Evolutionary conservation across 768 basidiomycete genomes (phyloP).

Genomic region (Agrocybe praecox): DNA sequence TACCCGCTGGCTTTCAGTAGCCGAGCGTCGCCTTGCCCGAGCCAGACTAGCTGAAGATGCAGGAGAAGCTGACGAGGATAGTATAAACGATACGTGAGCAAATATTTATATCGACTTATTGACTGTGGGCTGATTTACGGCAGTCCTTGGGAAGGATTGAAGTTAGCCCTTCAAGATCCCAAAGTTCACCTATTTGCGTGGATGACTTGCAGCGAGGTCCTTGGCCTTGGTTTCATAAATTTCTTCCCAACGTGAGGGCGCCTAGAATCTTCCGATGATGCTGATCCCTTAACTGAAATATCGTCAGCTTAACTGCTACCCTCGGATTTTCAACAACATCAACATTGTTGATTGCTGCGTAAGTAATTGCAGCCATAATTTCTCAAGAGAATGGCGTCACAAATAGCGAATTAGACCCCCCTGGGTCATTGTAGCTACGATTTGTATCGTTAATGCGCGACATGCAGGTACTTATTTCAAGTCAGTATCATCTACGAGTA

Average conservation of each 20-base stretch:
- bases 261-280: no score
- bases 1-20: slow-evolving; percentile 55
- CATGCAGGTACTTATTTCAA: slow-evolving; percentile 38
- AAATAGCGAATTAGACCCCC: slow-evolving; percentile 46
- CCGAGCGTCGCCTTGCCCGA: slow-evolving; percentile 58
- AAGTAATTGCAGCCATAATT: slow-evolving; percentile 21
- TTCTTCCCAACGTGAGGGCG: slow-evolving; percentile 39
- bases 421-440: slow-evolving; percentile 55
- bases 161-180: slow-evolving; percentile 56
- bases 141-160: slow-evolving; percentile 52
- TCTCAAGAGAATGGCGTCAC: not conserved
- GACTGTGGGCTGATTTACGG: not conserved
- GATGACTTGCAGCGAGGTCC: slow-evolving; percentile 47
- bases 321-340: slow-evolving; percentile 62
- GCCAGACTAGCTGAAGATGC: slow-evolving; percentile 70
- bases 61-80: slow-evolving; percentile 66
- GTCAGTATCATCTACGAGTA: no score
- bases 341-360: slow-evolving; percentile 62
- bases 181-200: slow-evolving; percentile 55
- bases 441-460: slow-evolving; percentile 56
- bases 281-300: no score
- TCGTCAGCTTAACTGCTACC: slow-evolving; percentile 54
- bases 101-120: slow-evolving; percentile 25
- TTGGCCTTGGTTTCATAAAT: slow-evolving; percentile 60
- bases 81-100: slow-evolving; percentile 51